Conservation (phyloP, 352 stramenopile genomes). For the Pythium graminicola region DNA sequence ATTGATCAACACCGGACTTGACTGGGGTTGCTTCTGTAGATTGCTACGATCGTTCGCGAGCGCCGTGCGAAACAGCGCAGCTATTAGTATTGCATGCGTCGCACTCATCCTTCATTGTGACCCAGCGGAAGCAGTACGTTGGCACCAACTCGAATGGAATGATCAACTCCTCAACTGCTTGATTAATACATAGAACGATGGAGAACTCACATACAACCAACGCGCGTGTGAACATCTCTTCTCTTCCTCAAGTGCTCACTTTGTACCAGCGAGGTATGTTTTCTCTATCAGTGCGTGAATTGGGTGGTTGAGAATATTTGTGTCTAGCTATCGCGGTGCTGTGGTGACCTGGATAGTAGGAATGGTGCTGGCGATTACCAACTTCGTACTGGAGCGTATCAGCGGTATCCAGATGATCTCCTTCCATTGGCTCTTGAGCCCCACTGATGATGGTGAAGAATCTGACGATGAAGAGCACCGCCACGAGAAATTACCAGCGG, state of each 20-base stretch:
- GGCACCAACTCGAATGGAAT: not conserved
- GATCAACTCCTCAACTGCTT: not conserved
- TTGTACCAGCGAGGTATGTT: constrained; percentile 46
- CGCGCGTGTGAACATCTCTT: constrained; percentile 80
- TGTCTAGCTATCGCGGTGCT: constrained; percentile 58
- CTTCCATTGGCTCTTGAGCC: constrained; percentile 63
- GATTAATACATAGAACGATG: constrained; percentile 9
- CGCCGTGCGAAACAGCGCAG: constrained; percentile 74
- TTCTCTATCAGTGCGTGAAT: not conserved
- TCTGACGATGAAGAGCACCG: constrained; percentile 38
- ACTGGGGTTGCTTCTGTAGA: too few relatives aligned
- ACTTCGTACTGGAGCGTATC: constrained; percentile 77
- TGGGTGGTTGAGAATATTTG: too few relatives aligned
- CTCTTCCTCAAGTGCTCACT: constrained; percentile 45
- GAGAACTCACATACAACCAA: constrained; percentile 62
- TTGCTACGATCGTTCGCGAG: constrained; percentile 72
- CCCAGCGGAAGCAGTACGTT: constrained; percentile 38
- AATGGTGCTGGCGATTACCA: constrained; percentile 72
- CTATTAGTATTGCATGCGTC: constrained; percentile 75
- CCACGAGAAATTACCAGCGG: constrained; percentile 56
- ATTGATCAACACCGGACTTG: too few relatives aligned
- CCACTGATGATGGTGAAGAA: constrained; percentile 36
- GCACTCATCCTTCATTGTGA: constrained; percentile 81
- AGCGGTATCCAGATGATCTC: constrained; percentile 75
- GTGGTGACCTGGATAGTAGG: constrained; percentile 82